Conservation (phyloP, 2,329 filamentous ascomycete species). For the Claviceps africana region DNA sequence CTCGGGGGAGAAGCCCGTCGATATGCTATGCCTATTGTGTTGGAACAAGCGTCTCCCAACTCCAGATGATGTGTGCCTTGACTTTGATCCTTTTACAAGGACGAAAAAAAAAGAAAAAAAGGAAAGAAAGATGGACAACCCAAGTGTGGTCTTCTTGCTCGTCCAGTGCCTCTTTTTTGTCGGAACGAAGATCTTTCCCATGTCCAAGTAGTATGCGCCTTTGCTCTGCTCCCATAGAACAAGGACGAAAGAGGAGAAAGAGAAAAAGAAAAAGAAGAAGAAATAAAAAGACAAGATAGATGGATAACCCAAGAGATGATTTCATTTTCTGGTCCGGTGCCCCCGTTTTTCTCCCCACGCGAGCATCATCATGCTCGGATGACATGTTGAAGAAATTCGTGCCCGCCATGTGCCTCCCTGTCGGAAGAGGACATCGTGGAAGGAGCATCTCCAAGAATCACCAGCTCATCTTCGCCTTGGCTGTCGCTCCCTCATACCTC, state of each 20-base stretch:
- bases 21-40: neutral
- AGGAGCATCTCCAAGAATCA: neutral
- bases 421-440: neutral
- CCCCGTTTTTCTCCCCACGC: neutral
- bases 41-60: too few species aligned
- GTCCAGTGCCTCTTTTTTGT: too few species aligned
- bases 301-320: too few species aligned
- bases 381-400: neutral
- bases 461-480: neutral
- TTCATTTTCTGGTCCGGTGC: neutral
- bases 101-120: too few species aligned
- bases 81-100: too few species aligned
- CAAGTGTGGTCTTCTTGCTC: too few species aligned
- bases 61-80: too few species aligned
- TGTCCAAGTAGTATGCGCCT: neutral
- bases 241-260: neutral
- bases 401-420: neutral
- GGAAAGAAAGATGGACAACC: too few species aligned
- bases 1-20: too few species aligned
- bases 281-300: too few species aligned
- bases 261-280: too few species aligned
- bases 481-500: neutral
- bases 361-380: neutral
- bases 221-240: neutral
- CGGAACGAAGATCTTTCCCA: neutral